A percentile compares a stretch with the other conserved stretches of the same genome.
Conservation (phyloP, 2,329 filamentous ascomycete genomes). For the Colletotrichum cordylinicola region DNA sequence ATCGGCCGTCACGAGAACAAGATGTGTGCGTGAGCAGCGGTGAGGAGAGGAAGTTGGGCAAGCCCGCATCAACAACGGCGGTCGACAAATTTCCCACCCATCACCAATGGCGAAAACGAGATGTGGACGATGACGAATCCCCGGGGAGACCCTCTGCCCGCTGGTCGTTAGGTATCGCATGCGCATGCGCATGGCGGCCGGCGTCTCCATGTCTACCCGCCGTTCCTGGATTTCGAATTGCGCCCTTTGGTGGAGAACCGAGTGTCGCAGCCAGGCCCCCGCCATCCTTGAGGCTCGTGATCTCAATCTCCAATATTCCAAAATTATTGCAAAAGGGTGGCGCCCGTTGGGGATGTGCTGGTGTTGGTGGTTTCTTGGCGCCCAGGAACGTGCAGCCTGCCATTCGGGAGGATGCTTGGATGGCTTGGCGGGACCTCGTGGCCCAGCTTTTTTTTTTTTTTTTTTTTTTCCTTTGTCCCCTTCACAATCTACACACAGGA, state of each 20-base stretch:
- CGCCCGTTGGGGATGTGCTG: neutral
- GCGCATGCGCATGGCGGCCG: neutral
- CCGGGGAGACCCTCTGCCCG: neutral
- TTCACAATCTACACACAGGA: neutral
- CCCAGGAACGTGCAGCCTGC: neutral
- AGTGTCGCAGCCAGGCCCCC: neutral
- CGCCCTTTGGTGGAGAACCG: neutral
- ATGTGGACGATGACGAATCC: neutral
- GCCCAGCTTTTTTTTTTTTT: neutral
- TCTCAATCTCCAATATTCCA: neutral
- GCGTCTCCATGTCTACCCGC: neutral
- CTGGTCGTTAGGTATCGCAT: neutral
- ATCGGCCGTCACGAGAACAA: neutral
- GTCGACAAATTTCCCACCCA: neutral
- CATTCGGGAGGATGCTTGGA: neutral
- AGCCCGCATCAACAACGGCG: neutral
- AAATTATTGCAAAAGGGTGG: neutral
- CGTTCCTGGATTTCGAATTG: neutral
- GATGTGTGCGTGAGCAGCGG: neutral
- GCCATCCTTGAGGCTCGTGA: neutral
- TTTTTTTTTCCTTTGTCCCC: neutral
- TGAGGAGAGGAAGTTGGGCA: neutral
- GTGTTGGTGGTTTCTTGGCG: neutral
- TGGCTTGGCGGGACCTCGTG: neutral
- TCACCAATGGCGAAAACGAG: neutral